Evolutionary conservation across 2,329 filamentous ascomycete genomes (phyloP), one percentile per base, ranked within the genome.

Genomic region (Aspergillus novofumigatus): DNA sequence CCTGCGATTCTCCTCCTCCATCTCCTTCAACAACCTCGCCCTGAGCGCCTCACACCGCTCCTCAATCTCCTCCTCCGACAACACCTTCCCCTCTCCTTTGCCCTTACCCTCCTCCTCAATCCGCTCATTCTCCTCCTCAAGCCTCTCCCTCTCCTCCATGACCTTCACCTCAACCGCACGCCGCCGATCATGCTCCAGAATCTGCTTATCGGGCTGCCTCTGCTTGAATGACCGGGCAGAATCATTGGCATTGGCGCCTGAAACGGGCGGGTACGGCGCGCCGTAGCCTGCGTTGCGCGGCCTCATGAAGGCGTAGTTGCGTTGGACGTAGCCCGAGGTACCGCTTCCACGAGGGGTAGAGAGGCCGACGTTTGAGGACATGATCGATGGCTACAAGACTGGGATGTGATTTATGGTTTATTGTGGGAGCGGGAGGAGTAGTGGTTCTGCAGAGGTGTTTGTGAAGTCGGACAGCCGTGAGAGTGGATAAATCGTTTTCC

Each of bases 301-400:
- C 71, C 84, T 86, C 66, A 97, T 86, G 71, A 93, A 87, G 20
- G 94, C 94, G 38, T 92, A 86, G 79, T 97, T 99, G 75, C 92
- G 91, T 77, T 97, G 93, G 56, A 99, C 93, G 74, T 97, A 97
- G 72, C 94, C 94, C 1, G 93, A 97, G 56, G 94, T 99, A 50
- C 94, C 94, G 72, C 90, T 96, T 65, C 94, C 94, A 69, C 94
- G 88, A 3, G 94, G 94, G 4, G 94, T 99, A 56, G 89, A 87
- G 68, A 99, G 91, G 57, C 94, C 95, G 70, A 99, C 94, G 79
- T 99, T 99, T 64, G 94, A 92, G 59, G 92, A 94, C 94, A 97
- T 97, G 66, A 35, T 69, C 45, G 29, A 50, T 17, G 10, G 23
- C 52, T 41, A 47, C 1, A 14, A 49, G 21, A 45, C 20, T 42